A percentile compares a stretch with the other conserved stretches of the same genome.
Conservation (phyloP, 352 stramenopile species). For the Phytophthora cryptogea region DNA sequence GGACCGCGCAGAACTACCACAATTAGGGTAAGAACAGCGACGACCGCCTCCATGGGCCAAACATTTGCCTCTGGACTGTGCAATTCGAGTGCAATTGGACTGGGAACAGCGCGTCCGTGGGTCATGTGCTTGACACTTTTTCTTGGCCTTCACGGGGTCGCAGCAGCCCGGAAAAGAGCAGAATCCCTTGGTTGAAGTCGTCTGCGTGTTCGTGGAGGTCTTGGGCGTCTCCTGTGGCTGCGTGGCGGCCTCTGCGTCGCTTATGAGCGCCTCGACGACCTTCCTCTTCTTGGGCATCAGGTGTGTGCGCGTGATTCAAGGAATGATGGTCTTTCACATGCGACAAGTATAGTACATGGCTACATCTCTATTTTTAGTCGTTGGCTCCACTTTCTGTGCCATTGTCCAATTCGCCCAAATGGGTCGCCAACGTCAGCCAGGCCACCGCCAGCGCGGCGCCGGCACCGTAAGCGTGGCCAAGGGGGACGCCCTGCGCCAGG, state of each 20-base stretch:
- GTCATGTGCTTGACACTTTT: not conserved
- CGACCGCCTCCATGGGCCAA: not conserved
- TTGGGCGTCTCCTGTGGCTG: no score
- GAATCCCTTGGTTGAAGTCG: not conserved
- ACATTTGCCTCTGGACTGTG: conserved; percentile 1
- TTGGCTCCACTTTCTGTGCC: no score
- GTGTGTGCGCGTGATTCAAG: no score
- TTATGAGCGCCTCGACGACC: no score
- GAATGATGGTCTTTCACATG: no score
- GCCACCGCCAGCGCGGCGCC: conserved; percentile 87
- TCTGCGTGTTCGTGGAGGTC: no score
- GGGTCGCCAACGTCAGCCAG: conserved; percentile 32
- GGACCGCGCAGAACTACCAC: not conserved
- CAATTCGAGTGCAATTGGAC: not conserved
- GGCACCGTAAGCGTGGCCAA: conserved; percentile 86
- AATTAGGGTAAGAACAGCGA: not conserved
- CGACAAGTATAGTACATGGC: no score
- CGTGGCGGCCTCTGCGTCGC: no score
- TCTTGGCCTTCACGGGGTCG: not conserved
- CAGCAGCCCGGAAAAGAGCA: not conserved
- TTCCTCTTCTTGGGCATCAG: no score
- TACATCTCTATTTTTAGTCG: no score
- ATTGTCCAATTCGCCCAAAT: not conserved
- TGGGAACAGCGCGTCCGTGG: not conserved
- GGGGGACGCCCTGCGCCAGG: conserved; percentile 80